Evolutionary conservation across 2,329 filamentous ascomycete genomes (phyloP).

Genomic region (Xylaria digitata): DNA sequence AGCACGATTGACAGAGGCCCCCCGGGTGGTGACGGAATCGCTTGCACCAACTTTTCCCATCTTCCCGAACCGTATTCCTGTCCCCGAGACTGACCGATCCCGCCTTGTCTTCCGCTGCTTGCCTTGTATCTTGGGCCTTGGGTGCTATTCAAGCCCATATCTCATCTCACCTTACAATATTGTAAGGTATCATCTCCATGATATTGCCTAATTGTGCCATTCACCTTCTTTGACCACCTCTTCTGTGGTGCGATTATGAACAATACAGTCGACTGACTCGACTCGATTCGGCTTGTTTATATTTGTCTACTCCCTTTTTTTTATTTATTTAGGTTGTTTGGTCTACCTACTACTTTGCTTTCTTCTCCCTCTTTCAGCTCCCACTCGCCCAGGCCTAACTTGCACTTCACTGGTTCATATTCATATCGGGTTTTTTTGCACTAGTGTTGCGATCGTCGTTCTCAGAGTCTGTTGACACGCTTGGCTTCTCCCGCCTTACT

Average conservation of each 20-base stretch:
- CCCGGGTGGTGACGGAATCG: constrained; percentile 49
- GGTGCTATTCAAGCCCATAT: background rate
- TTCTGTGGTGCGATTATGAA: background rate
- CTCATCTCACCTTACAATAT: constrained; percentile 15
- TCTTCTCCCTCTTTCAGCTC: constrained; percentile 14
- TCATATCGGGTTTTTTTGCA: background rate
- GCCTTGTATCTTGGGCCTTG: background rate
- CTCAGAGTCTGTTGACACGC: constrained; percentile 8
- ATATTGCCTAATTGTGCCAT: constrained; percentile 30
- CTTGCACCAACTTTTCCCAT: constrained; percentile 42
- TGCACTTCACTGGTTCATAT: constrained; percentile 10
- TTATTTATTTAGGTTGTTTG: constrained; percentile 8
- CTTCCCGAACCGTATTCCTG: constrained; percentile 31
- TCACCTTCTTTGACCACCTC: constrained; percentile 14
- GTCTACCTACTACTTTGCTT: constrained; percentile 9
- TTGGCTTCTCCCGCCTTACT: constrained; percentile 16
- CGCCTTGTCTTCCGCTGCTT: constrained; percentile 29
- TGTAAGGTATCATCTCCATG: constrained; percentile 13
- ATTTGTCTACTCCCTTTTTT: constrained; percentile 8
- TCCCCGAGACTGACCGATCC: constrained; percentile 32
- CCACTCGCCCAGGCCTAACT: constrained; percentile 21
- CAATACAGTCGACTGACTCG: constrained; percentile 1
- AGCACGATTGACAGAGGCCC: constrained; percentile 14
- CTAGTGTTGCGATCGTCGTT: constrained; percentile 17
- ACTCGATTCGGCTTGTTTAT: background rate